phyloP scores from a whole-genome alignment of 2,329 filamentous ascomycete genomes.

The Ophiocordyceps camponoti-floridani region DNA sequence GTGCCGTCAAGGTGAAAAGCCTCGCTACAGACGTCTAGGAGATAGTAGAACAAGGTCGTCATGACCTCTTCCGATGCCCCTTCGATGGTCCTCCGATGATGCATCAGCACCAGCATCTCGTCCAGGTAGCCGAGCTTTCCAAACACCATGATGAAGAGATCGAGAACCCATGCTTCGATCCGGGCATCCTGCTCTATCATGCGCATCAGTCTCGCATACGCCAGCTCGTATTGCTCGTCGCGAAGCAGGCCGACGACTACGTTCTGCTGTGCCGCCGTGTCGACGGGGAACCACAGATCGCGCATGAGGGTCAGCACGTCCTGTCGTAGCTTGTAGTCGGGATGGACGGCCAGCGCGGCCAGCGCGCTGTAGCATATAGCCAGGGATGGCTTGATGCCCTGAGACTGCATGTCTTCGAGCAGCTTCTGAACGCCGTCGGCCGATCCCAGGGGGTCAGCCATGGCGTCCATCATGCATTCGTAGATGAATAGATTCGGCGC shows the following conservation, averaged over 20 bases:
- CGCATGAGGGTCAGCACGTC: slow-evolving; percentile 59
- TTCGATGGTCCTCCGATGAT: slow-evolving; percentile 26
- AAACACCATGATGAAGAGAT: slow-evolving; percentile 59
- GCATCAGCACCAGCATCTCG: slow-evolving; percentile 54
- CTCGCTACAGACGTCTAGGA: slow-evolving; percentile 59
- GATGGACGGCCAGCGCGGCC: slow-evolving; percentile 60
- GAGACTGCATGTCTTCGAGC: slow-evolving; percentile 53
- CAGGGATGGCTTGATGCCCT: slow-evolving; percentile 43
- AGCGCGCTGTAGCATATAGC: slow-evolving; percentile 55
- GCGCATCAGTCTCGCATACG: slow-evolving; percentile 49
- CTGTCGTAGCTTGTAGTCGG: slow-evolving; percentile 62
- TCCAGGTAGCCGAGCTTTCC: slow-evolving; percentile 57
- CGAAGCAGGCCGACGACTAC: slow-evolving; percentile 59
- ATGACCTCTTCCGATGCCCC: slow-evolving; percentile 17
- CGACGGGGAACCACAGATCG: slow-evolving; percentile 38
- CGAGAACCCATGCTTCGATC: slow-evolving; percentile 57
- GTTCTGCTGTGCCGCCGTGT: slow-evolving; percentile 44
- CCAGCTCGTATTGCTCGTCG: slow-evolving; percentile 70
- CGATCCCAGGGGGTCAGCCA: slow-evolving; percentile 50
- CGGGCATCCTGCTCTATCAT: slow-evolving; percentile 38
- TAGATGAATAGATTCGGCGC: slow-evolving; percentile 44
- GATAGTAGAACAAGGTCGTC: slow-evolving; percentile 45
- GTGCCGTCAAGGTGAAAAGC: slow-evolving; percentile 46
- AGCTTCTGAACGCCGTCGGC: slow-evolving; percentile 42
- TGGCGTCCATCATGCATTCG: slow-evolving; percentile 55